Base-by-base conservation (phyloP, 148 eudicot species). In the Rhododendron molle region DNA sequence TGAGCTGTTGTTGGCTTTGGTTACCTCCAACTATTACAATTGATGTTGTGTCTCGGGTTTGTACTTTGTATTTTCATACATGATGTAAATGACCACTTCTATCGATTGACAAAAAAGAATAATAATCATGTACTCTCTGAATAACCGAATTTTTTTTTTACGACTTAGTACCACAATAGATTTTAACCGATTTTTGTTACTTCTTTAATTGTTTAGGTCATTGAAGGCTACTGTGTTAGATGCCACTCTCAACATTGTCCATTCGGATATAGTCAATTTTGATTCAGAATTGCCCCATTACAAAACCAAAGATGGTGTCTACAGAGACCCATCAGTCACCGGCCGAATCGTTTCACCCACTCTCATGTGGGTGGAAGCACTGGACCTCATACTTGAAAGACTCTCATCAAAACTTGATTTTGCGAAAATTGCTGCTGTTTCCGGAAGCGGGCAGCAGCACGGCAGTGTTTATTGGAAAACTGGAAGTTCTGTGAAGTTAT, bases 361-460 rank as follows among this genome's bases (percentile, higher is more conserved):
- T 28, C 80, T 93, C 73, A 94, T 96, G 98, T 96, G 99, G 99
- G 89, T 96, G 5, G 99, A 96, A 88, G 98, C 98, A 79, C 82
- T 96, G 36, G 99, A 96, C 65, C 91, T 91, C 77, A 90, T 95
- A 54, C 94, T 96, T 81, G 80, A 90, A 28, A 94, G 91, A 52
- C 90, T 96, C 43, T 86, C 91, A 9, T 83, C 86, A 20, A 95
- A 89, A 72, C 82, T 96, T 38, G 93, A 96, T 88, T 92, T 96
- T 38, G 88, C 90, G 11, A 94, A 92, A 80, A 86, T 96, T 81
- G 92, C 82, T 72, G 95, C 99, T 46, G 85, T 96, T 83, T 96
- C 99, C 2, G 99, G 99, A 15, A 96, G 99, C 81, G 98, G 92
- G 5, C 98, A 96, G 88, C 99, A 96, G 85, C 99, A 96, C 74